Evolutionary conservation across 352 stramenopile genomes (phyloP).

Genomic region (Phytophthora nicotianae): DNA sequence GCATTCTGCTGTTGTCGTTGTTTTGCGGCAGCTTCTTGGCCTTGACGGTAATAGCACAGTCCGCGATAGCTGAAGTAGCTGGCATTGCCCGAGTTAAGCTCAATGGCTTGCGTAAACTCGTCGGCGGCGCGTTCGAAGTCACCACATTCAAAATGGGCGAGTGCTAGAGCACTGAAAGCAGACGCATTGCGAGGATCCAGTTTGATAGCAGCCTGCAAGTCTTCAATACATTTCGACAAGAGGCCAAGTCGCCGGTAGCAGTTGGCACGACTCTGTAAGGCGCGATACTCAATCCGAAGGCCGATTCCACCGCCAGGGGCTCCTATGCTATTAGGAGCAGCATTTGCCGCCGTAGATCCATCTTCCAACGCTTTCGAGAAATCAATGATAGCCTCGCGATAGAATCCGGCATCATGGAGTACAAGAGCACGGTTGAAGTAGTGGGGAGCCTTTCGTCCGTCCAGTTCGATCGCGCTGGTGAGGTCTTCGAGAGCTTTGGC

Average conservation of each 20-base stretch:
- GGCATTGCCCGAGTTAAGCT: constrained; percentile 62
- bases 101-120: constrained; percentile 64
- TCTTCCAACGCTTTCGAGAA: constrained; percentile 81
- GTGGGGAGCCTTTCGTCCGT: constrained; percentile 70
- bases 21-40: constrained; percentile 26
- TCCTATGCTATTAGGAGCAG: constrained; percentile 12
- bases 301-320: constrained; percentile 35
- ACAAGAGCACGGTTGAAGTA: constrained; percentile 82
- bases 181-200: constrained; percentile 71
- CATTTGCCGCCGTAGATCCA: constrained; percentile 31
- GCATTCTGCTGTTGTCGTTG: constrained; percentile 13
- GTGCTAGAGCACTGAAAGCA: constrained; percentile 62
- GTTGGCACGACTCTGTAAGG: constrained; percentile 67
- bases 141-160: constrained; percentile 63
- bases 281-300: constrained; percentile 68
- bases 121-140: constrained; percentile 67
- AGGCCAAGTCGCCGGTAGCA: constrained; percentile 68
- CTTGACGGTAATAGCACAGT: constrained; percentile 75
- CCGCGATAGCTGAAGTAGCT: constrained; percentile 72
- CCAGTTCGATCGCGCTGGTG: constrained; percentile 71
- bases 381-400: constrained; percentile 70
- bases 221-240: constrained; percentile 70
- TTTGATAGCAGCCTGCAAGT: constrained; percentile 72
- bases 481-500: constrained; percentile 70
- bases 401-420: constrained; percentile 68